Base-by-base conservation (phyloP, 306 rosid species). In the Amphicarpaea edgeworthii region DNA sequence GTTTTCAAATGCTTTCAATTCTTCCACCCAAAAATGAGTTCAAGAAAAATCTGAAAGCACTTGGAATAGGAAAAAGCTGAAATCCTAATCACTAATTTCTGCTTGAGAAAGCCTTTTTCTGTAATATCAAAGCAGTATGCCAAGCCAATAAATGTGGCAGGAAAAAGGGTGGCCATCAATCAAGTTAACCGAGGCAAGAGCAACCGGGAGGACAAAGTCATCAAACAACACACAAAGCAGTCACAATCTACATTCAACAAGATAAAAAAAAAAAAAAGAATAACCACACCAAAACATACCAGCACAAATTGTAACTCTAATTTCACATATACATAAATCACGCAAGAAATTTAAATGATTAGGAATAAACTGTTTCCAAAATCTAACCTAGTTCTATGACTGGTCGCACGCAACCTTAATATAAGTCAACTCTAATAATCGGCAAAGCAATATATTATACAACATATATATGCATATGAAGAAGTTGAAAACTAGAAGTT, bases 21-120 rank as follows among this genome's bases (percentile, higher is more conserved):
- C 45, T 66, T 73, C 61, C 65, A 58, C 72, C 59, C 20, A 66
- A 67, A 73, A 80, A n/a, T 23, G 7, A 65, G 63, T 28, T 65
- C 7, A 8, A 51, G 7, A 23, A 65, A 64, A 64, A 30, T 28
- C 12, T 53, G 32, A 62, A 57, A 55, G 10, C 49, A 66, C 46
- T 34, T 23, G 1, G 40, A 7, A 19, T 8, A 30, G 28, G 37
- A n/a, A 34, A 60, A 72, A 54, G 59, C 21, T 45, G 55, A 61
- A 47, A 59, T 50, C 42, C 42, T 17, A 34, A 75, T 15, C 43
- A 51, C 46, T 40, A 28, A 6, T 16, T 32, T 43, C 16, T 14
- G 20, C 34, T 26, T n/a, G 21, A 61, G 37, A n/a, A 41, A 40
- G 38, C 42, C 11, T 68, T 68, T 46, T 45, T 46, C 21, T 16